These are phyloP conservation scores for Aspergillus funiculosus DNA, from an alignment of 495 filamentous ascomycete species.

Conservation along the genomic window DNA sequence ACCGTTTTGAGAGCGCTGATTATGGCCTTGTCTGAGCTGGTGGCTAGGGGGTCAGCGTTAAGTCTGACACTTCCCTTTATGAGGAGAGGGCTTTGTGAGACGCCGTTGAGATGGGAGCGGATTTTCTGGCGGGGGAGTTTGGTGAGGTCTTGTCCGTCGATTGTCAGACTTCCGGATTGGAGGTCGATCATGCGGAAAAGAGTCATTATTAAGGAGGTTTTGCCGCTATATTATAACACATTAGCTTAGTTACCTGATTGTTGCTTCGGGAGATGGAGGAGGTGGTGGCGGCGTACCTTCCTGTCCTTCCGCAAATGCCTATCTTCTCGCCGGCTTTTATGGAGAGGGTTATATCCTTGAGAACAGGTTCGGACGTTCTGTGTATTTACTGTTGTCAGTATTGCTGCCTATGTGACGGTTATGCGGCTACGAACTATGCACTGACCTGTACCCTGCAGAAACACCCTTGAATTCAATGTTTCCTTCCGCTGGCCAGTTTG, in stretches of 20 bases:
- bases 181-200: slow-evolving; percentile 52
- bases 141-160: slow-evolving; percentile 46
- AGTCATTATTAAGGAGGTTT: slow-evolving; percentile 44
- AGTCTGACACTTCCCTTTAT: slow-evolving; percentile 40
- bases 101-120: slow-evolving; percentile 42
- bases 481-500: slow-evolving; percentile 48
- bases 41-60: slow-evolving; percentile 44
- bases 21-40: slow-evolving; percentile 33
- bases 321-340: slow-evolving; percentile 54
- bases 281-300: slow-evolving; percentile 31
- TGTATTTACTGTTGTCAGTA: slow-evolving; percentile 9
- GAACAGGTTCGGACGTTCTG: slow-evolving; percentile 36
- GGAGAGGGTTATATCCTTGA: slow-evolving; percentile 46
- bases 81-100: slow-evolving; percentile 57
- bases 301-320: slow-evolving; percentile 47
- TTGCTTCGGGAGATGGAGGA: neutral
- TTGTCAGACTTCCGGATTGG: slow-evolving; percentile 35
- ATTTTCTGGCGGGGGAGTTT: slow-evolving; percentile 43
- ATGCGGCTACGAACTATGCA: neutral
- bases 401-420: neutral
- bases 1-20: slow-evolving; percentile 44
- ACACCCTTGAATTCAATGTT: slow-evolving; percentile 45
- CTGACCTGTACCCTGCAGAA: slow-evolving; percentile 39
- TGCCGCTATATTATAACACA: slow-evolving; percentile 35
- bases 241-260: neutral